A percentile compares a stretch with the other conserved stretches of the same genome.
Evolutionary conservation across 768 basidiomycete species (phyloP).

Genomic region (Tylopilus rubrobrunneus): DNA sequence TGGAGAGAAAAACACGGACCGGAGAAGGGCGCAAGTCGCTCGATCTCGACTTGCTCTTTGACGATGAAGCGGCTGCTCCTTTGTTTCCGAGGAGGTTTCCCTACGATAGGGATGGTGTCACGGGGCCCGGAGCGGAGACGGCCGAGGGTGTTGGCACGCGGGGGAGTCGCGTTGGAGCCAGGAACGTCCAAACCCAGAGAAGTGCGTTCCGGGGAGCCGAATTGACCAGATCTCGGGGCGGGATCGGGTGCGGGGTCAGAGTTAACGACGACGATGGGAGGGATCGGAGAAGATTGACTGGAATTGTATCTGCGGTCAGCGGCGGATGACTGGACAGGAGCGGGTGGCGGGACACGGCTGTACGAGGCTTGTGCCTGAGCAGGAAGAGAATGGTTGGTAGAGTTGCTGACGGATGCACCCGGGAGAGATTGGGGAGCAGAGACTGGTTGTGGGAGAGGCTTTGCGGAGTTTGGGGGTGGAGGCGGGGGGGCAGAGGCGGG

Average conservation of each 20-base stretch:
- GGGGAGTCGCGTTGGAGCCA: constrained; percentile 47
- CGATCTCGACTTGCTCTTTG: constrained; percentile 94
- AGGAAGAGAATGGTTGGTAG: constrained; percentile 37
- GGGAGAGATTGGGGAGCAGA: constrained; percentile 36
- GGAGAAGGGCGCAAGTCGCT: constrained; percentile 86
- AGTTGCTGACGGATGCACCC: constrained; percentile 33
- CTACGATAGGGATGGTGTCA: constrained; percentile 94
- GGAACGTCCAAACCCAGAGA: constrained; percentile 45
- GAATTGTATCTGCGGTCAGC: constrained; percentile 58
- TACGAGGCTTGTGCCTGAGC: constrained; percentile 39
- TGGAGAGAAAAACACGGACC: constrained; percentile 40
- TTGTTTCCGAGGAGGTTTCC: constrained; percentile 96
- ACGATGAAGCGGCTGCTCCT: constrained; percentile 95
- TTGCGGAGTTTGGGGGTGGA: constrained; percentile 61
- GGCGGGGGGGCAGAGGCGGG: constrained; percentile 45
- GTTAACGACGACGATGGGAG: constrained; percentile 86
- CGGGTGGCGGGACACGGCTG: constrained; percentile 41
- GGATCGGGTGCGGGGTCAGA: constrained; percentile 56
- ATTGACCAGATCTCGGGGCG: constrained; percentile 39
- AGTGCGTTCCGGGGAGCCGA: constrained; percentile 46
- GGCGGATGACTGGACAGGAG: constrained; percentile 35
- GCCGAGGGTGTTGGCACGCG: constrained; percentile 64
- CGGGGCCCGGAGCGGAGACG: constrained; percentile 82
- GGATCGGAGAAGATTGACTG: constrained; percentile 48
- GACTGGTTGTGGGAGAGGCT: constrained; percentile 57